Conservation (phyloP, 441 rosid genomes). For the Mallotus repandus region DNA sequence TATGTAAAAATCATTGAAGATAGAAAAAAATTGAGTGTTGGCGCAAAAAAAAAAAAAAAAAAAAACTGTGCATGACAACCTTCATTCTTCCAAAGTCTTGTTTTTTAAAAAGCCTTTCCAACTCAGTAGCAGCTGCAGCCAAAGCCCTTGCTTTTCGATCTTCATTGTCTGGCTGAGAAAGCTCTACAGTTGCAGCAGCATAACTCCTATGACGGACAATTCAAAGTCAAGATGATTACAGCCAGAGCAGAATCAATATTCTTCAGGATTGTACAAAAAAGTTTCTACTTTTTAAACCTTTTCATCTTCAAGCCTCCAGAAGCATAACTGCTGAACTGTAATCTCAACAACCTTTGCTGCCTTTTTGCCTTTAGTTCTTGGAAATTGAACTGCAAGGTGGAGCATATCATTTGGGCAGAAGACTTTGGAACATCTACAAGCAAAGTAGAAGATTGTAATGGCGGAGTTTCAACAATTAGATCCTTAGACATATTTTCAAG, state of each 20-base stretch:
- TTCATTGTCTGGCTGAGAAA: constrained; percentile 77
- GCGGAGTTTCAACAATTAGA: constrained; percentile 37
- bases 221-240: constrained; percentile 17
- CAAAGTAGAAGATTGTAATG: constrained; percentile 33
- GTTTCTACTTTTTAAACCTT: constrained; percentile 35
- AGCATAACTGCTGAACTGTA: constrained; percentile 35
- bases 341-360: constrained; percentile 54
- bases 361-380: constrained; percentile 62
- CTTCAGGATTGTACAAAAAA: constrained; percentile 17
- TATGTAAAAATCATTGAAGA: too few species aligned
- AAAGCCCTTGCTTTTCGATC: constrained; percentile 76
- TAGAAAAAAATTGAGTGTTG: not conserved
- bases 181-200: constrained; percentile 85
- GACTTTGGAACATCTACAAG: constrained; percentile 41
- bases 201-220: constrained; percentile 51
- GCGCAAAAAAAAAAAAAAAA: constrained; percentile 10
- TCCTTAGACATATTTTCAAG: constrained; percentile 35
- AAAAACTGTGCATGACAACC: constrained; percentile 39
- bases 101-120: constrained; percentile 84
- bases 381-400: constrained; percentile 68
- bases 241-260: constrained; percentile 14
- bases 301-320: constrained; percentile 43
- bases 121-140: constrained; percentile 85
- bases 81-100: constrained; percentile 89
- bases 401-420: constrained; percentile 50